These are phyloP conservation scores for Plasmodium knowlesi DNA, from an alignment of 169 alveolate species.

Conservation along the genomic window DNA sequence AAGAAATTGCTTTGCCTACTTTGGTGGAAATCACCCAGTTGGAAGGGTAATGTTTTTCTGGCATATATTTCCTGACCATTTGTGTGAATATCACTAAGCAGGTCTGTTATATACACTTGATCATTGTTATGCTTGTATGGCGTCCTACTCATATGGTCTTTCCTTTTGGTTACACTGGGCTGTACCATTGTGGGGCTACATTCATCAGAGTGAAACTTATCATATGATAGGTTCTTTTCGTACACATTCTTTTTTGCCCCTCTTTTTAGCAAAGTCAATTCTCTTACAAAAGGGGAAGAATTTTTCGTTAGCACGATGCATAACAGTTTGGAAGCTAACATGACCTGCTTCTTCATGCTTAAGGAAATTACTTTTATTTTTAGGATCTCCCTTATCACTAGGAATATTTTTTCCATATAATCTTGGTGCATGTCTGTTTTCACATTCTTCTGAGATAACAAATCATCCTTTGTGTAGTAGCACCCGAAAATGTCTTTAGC, in stretches of 20 bases:
- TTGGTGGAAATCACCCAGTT: slow-evolving; percentile 37
- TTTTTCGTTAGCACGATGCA: slow-evolving; percentile 50
- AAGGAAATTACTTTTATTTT: slow-evolving; percentile 52
- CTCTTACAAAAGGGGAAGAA: slow-evolving; percentile 45
- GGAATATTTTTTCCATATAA: slow-evolving; percentile 24
- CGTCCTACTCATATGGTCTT: background rate
- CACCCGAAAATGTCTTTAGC: slow-evolving; percentile 70
- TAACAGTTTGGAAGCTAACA: slow-evolving; percentile 63
- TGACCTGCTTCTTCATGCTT: slow-evolving; percentile 35
- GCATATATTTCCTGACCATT: background rate
- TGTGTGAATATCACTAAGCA: background rate
- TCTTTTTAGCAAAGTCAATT: slow-evolving; percentile 21
- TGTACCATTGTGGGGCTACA: background rate
- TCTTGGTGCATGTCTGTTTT: background rate
- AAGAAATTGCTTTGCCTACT: slow-evolving; percentile 26
- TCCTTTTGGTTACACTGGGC: background rate
- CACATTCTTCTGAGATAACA: background rate
- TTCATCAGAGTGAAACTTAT: background rate
- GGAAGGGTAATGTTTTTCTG: background rate
- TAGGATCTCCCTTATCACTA: slow-evolving; percentile 40
- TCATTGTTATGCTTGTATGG: background rate
- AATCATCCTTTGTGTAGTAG: slow-evolving; percentile 54
- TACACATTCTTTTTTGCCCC: background rate
- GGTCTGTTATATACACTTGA: slow-evolving; percentile 4
- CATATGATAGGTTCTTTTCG: background rate